These are phyloP conservation scores for Favolaschia claudopus DNA, from an alignment of 768 basidiomycete genomes.

Conservation along the genomic window DNA sequence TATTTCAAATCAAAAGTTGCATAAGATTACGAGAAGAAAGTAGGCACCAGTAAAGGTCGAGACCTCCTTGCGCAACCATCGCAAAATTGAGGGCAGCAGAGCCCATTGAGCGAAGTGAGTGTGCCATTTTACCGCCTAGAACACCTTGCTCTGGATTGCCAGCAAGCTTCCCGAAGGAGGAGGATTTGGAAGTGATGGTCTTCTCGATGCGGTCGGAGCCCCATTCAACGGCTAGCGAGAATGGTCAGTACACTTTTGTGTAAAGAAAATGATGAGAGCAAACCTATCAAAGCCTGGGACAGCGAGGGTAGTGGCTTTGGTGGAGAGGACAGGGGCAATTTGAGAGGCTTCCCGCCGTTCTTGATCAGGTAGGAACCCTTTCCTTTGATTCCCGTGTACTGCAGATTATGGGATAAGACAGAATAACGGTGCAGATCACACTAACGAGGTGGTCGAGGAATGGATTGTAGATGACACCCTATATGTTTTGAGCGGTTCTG, in stretches of 20 bases:
- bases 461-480: constrained; percentile 95
- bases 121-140: constrained; percentile 81
- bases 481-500: no score
- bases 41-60: constrained; percentile 84
- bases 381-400: constrained; percentile 84
- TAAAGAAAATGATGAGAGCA: background rate
- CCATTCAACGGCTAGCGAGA: constrained; percentile 80
- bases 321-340: constrained; percentile 68
- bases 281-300: constrained; percentile 76
- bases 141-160: constrained; percentile 72
- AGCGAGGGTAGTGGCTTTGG: constrained; percentile 73
- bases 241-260: constrained; percentile 5
- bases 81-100: constrained; percentile 86
- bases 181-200: constrained; percentile 63
- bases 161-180: constrained; percentile 77
- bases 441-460: constrained; percentile 84
- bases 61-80: constrained; percentile 86
- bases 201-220: constrained; percentile 74
- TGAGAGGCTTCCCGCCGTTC: constrained; percentile 51
- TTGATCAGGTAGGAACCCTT: constrained; percentile 81
- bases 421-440: background rate
- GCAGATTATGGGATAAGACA: background rate
- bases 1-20: constrained; percentile 28
- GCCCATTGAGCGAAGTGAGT: constrained; percentile 83
- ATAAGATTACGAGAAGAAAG: background rate